Percentiles rank a stretch among this genome's conserved stretches.
Evolutionary conservation across 768 basidiomycete species (phyloP).

Genomic region (Termitomyces sp.): DNA sequence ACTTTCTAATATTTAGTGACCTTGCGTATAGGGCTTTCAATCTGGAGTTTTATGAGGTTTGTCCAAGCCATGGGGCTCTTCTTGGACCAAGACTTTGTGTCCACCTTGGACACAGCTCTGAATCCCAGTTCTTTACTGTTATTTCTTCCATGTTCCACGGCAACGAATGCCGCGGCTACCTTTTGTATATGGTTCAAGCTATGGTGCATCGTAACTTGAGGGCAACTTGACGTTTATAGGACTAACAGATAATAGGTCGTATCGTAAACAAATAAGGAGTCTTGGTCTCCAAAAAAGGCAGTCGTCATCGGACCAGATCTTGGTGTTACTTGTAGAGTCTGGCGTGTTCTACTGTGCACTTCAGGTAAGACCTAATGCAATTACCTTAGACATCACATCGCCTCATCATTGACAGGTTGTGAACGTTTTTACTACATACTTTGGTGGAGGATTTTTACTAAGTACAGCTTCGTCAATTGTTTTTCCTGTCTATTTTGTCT

Average conservation of each 20-base stretch:
- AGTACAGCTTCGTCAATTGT: background rate
- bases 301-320: background rate
- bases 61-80: accelerated
- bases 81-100: background rate
- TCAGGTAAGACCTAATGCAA: background rate
- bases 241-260: background rate
- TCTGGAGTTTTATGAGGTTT: background rate
- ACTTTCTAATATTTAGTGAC: background rate
- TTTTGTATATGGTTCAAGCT: slow-evolving; percentile 1
- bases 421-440: background rate
- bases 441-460: background rate
- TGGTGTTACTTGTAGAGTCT: background rate
- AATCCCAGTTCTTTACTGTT: background rate
- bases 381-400: background rate
- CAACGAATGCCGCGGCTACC: background rate
- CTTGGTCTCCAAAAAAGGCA: background rate
- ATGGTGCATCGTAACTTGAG: background rate
- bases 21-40: background rate
- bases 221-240: background rate
- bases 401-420: background rate
- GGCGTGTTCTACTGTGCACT: background rate
- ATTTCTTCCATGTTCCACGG: background rate
- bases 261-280: background rate
- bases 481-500: background rate
- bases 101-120: background rate